Evolutionary conservation across 805 yeast genomes (phyloP).

Genomic region (Starmerella floricola): DNA sequence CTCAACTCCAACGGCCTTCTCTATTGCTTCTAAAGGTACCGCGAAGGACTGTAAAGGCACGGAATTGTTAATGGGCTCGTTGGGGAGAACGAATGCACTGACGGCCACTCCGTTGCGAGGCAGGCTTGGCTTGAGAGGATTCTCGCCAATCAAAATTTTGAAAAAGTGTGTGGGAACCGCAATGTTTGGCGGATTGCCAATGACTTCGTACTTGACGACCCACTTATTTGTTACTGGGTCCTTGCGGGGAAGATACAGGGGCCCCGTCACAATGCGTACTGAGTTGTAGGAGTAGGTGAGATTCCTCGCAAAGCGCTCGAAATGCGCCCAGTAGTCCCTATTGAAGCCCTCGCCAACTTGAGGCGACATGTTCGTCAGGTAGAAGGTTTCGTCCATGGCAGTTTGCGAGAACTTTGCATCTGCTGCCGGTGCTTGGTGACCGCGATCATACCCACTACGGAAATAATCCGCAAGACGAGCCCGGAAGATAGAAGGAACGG

Average conservation of each 20-base stretch:
- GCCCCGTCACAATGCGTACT: conserved; percentile 87
- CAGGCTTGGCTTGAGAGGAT: conserved; percentile 27
- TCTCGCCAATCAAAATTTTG: conserved; percentile 80
- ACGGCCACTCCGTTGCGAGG: conserved; percentile 44
- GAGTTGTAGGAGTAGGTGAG: conserved; percentile 57
- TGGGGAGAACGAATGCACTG: conserved; percentile 91
- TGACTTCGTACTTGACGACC: conserved; percentile 76
- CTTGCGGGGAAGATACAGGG: conserved; percentile 71
- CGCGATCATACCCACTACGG: conserved; percentile 91
- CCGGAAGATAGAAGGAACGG: conserved; percentile 63
- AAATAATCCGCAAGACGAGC: conserved; percentile 74
- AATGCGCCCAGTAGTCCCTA: conserved; percentile 95
- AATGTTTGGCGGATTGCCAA: conserved; percentile 90
- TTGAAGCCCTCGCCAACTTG: conserved; percentile 97
- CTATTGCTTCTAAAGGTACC: conserved; percentile 83
- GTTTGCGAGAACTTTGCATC: conserved; percentile 80
- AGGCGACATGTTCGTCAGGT: conserved; percentile 81
- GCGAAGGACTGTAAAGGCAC: conserved; percentile 63
- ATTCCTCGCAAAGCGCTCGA: conserved; percentile 77
- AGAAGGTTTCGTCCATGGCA: conserved; percentile 94
- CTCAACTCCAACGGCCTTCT: conserved; percentile 74
- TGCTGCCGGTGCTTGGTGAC: conserved; percentile 97
- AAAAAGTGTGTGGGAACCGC: conserved; percentile 98
- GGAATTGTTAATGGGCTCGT: conserved; percentile 60
- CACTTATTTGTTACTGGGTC: conserved; percentile 67